Conservation (phyloP, 1,284 basidiomycete genomes). For the Apiotrichum siamense region DNA sequence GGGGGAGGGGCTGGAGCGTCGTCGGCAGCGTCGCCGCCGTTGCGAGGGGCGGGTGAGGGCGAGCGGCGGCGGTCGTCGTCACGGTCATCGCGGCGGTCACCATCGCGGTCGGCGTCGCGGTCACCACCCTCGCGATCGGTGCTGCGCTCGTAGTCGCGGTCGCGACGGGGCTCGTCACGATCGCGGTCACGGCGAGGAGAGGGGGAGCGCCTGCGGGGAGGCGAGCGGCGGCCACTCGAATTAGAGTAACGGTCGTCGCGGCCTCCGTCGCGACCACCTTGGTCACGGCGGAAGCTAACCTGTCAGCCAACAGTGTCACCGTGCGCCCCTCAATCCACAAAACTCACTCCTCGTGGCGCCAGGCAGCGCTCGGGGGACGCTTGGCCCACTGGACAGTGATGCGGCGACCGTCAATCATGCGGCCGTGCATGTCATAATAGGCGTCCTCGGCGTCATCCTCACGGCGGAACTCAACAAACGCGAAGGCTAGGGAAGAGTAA, state of each 20-base stretch:
- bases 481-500: conserved; percentile 62
- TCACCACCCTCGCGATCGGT: conserved; percentile 1
- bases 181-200: conserved; percentile 23
- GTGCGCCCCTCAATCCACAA: conserved; percentile 13
- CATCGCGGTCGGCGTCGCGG: conserved; percentile 6
- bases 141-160: conserved; percentile 2
- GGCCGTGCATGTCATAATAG: conserved; percentile 84
- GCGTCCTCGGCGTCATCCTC: conserved; percentile 79
- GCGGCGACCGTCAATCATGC: conserved; percentile 71
- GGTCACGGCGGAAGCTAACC: conserved; percentile 37
- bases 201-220: conserved; percentile 21
- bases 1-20: not conserved
- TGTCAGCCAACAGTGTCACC: not conserved
- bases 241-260: conserved; percentile 17
- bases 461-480: conserved; percentile 82
- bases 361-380: conserved; percentile 76
- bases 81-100: conserved; percentile 26
- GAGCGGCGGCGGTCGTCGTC: conserved; percentile 6
- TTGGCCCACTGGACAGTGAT: conserved; percentile 87
- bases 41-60: conserved; percentile 3
- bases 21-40: not conserved
- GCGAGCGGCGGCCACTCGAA: conserved; percentile 25
- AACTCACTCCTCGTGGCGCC: conserved; percentile 62
- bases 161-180: conserved; percentile 14
- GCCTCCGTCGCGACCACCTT: conserved; percentile 22